Base-by-base conservation (phyloP, 495 filamentous ascomycete species). In the Daldinia decipiens region DNA sequence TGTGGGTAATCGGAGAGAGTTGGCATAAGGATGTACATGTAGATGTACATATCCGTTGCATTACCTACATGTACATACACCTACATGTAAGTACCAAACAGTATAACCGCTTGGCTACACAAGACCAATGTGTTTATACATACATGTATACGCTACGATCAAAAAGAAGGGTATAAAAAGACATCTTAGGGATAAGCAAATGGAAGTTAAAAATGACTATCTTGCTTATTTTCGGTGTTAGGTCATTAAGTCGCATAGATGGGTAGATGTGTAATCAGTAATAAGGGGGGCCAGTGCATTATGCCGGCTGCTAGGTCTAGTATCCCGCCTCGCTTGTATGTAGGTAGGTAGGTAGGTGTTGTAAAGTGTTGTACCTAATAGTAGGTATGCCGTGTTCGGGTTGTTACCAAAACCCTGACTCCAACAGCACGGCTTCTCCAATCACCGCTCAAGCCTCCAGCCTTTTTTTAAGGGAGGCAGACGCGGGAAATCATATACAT, bases 21-120 rank as follows among this genome's bases (percentile, higher is more conserved):
- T 11, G 32, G 8, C 26, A 26, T 55, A 24, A 52, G 24, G 21
- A 52, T 52, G 50, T 29, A 52, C 26, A 27, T 17, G 6, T 17
- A 1, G 9, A 55, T 13, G 52, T 56, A 56, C 53, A 36, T 26
- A 43, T 66, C 31, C 62, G 57, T 66, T 66, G 56, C 64, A 59
- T 52, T 59, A 58, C 55, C 40, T 59, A 58, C 55, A 58, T 26
- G 40, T 59, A 58, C 55, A 58, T 26, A 58, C 17, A 56, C 29
- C 47, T 51, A 51, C 47, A 51, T 40, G 1, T 26, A 51, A 47
- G 51, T 65, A 59, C 61, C 56, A 66, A 58, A 71, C 58, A 52
- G 66, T 52, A 50, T 52, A 51, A 57, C 21, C 13, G 57, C 68
- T 62, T 54, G 68, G 68, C 68, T 66, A 62, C 62, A 53, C 31